Base-by-base conservation (phyloP, 208 protist genomes). In the Novymonas esmeraldas region DNA sequence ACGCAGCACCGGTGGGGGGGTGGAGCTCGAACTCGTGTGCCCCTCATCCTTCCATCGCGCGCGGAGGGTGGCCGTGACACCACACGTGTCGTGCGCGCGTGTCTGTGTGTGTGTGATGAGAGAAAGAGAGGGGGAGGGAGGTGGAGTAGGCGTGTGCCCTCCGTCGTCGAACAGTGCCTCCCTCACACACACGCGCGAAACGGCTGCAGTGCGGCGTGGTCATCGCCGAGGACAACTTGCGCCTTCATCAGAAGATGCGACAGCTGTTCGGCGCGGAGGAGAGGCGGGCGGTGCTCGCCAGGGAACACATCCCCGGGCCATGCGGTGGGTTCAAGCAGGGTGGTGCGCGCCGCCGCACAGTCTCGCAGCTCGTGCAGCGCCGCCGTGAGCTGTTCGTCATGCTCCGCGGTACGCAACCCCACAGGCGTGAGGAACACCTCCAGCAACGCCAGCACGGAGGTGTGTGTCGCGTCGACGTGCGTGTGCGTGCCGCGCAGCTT, bases 341-440 rank as follows among this genome's bases (percentile, higher is more conserved):
- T 60, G 0, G 24, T 28, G n/a, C 33, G 29, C 20, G 36, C 52
- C 2, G 42, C 41, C 11, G 31, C 45, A 34, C 69, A 75, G 46
- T 18, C n/a, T 6, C 22, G 7, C 38, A 65, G 58, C 16, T 55
- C 54, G 11, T 28, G 24, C 1, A 75, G 54, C 1, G 54, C 69
- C n/a, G 51, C 34, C 14, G 68, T 45, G n/a, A 75, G 55, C 61
- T 62, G 51, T 29, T 41, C 29, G 33, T 64, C 16, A 26, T 51
- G 42, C 20, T 67, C 59, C 13, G 31, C 14, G 2, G 50, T 57
- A 34, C 44, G 59, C 62, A 52, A 34, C 7, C 50, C 69, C 13
- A 48, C 55, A 11, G 61, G 69, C 2, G 69, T 69, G 28, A 75
- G 69, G 73, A 79, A 89, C 10, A 57, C 74, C 39, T 95, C 79